Base-by-base conservation (phyloP, 805 yeast genomes). In the Yarrowia deformans region DNA sequence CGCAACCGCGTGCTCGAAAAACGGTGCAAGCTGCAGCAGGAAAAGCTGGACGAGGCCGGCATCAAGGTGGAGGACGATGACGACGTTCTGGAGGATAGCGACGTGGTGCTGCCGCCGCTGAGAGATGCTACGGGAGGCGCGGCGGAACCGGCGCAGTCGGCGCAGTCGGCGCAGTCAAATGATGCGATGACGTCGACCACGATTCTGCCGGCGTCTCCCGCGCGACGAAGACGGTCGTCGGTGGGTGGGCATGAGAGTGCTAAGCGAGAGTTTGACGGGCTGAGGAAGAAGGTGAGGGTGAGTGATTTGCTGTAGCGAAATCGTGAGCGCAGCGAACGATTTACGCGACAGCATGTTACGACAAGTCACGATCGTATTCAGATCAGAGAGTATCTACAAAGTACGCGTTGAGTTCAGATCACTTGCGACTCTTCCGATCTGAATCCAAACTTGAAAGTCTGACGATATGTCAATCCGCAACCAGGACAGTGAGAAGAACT, bases 231-330 rank as follows among this genome's bases (percentile, higher is more conserved):
- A 10, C 68, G 68, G 13, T 63, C 68, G 23, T 35, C 46, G 7
- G 68, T 63, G 8, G 70, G 68, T 2, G 68, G 68, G 4, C 68
- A 63, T 13, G 68, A 63, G 34, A 32, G 48, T 3, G 69, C 69
- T 1, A 66, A 56, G 32, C 13, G 70, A 19, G 70, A 69, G 64
- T 50, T 66, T 39, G 68, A 52, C 32, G 68, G 48, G 7, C 16
- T 49, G 45, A 32, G 68, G 13, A 63, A 63, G 49, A 63, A 63
- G 56, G 68, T 63, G 48, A n/a, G 68, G 50, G 68, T 63, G 13
- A 63, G 68, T 18, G 68, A 63, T 18, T n/a, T 52, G 42, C n/a
- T 52, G 6, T 52, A 18, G 13, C 8, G 32, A 8, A n/a, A 12
- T 23, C 40, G 5, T 5, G 29, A 34, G n/a, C 58, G 37, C 3